phyloP scores from a whole-genome alignment of 257 asterid species.

The Coffea canephora region DNA sequence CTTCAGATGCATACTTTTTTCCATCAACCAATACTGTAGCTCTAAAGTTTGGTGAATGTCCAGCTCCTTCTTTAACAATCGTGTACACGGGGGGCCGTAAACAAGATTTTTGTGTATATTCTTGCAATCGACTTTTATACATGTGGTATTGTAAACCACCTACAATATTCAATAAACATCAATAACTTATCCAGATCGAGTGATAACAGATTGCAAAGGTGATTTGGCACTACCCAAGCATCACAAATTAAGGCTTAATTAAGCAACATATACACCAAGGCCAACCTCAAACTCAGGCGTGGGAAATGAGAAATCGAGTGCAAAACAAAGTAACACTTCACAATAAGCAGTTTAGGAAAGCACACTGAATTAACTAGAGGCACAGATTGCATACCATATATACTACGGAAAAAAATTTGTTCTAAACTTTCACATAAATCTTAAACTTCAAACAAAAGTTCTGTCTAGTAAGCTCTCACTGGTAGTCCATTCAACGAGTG shows the following conservation, averaged over 20 bases:
- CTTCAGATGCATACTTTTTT: constrained; percentile 26
- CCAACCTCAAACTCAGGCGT: not conserved
- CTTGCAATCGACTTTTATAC: constrained; percentile 31
- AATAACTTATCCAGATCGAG: not conserved
- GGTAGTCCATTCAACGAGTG: not conserved
- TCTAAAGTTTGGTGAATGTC: constrained; percentile 36
- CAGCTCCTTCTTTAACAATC: constrained; percentile 19
- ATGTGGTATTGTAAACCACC: constrained; percentile 1
- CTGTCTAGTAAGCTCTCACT: not conserved
- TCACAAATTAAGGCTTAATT: not conserved
- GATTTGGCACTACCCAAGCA: not conserved
- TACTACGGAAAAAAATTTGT: not conserved
- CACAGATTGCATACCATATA: too few species aligned
- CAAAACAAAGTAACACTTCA: not conserved
- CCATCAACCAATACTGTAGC: constrained; percentile 48
- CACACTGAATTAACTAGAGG: not conserved
- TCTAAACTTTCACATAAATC: not conserved
- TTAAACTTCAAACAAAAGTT: not conserved
- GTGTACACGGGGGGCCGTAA: constrained; percentile 24
- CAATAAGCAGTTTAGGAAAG: not conserved
- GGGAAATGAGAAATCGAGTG: not conserved
- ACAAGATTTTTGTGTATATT: constrained; percentile 16
- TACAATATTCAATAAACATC: not conserved
- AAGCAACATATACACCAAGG: not conserved
- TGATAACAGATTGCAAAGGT: not conserved